Evolutionary conservation across 78 protist genomes (phyloP).

Genomic region (Dictyostelium firmibasis): DNA sequence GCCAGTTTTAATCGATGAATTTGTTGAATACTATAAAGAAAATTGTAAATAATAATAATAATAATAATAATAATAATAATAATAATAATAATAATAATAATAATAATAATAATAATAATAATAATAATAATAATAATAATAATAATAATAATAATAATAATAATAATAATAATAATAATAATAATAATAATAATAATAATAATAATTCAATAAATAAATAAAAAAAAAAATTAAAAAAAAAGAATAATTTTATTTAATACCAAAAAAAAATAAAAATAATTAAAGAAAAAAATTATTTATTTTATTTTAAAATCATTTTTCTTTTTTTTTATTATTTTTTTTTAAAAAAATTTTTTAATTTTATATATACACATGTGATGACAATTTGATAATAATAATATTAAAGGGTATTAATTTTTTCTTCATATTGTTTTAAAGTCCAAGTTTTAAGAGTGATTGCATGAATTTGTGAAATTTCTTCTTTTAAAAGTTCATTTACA

Average conservation of each 20-base stretch:
- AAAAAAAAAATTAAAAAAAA: too few species aligned
- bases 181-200: too few species aligned
- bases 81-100: neutral
- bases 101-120: neutral
- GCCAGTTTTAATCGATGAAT: conserved; percentile 71
- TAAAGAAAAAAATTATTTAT: too few species aligned
- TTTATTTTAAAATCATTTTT: too few species aligned
- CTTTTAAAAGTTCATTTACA: conserved; percentile 67
- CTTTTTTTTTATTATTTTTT: too few species aligned
- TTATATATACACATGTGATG: too few species aligned
- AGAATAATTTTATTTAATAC: too few species aligned
- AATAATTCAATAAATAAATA: too few species aligned
- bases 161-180: neutral
- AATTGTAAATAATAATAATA: neutral
- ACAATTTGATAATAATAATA: neutral
- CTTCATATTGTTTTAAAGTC: conserved; percentile 56
- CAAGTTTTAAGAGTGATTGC: conserved; percentile 39
- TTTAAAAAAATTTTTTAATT: too few species aligned
- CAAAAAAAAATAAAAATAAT: too few species aligned
- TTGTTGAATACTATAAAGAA: conserved; percentile 12
- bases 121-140: neutral
- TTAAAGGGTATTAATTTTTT: conserved; percentile 8
- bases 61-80: neutral
- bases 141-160: neutral
- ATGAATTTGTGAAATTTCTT: conserved; percentile 33